Base-by-base conservation (phyloP, 1,139 yeast genomes). In the Pichia sp. region DNA sequence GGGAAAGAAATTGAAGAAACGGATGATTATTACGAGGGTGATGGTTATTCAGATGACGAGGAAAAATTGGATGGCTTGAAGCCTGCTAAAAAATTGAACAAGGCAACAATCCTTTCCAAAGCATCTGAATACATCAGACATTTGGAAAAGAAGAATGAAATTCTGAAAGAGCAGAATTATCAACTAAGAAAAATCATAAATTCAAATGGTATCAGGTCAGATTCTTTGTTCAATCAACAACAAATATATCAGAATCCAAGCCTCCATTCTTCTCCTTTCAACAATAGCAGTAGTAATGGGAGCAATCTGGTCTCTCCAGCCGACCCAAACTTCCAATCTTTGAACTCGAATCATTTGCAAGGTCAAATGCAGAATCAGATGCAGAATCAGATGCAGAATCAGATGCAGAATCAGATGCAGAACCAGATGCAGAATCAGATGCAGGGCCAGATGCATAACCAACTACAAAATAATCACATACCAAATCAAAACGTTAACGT, bases 31-130 rank as follows among this genome's bases (percentile, higher is more conserved):
- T 69, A 69, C 55, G 71, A 67, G 57, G 78, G 75, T 57, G 71
- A 78, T 46, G 77, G 77, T n/a, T 68, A 65, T 50, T 60, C 69
- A 5, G 72, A 68, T 51, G 86, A 81, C 52, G 72, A 68, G 54
- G 62, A 63, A 40, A 67, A 66, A 60, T 71, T 82, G 61, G 87
- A 82, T 63, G 87, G 87, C 2, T 73, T 82, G 57, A 73, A 78
- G n/a, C 85, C 87, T 0, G 87, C 87, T 7, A 72, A 78, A 46
- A 82, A 81, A 60, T 71, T 82, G 57, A 82, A 81, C 63, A 82
- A 82, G 64, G 87, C 86, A 10, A 77, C 82, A 51, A 83, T 82
- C 40, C 71, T 82, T 58, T 75, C 84, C 17, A 80, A 82, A 62
- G 85, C 85, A 3, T 78, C 83, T n/a, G 87, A 82, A 64, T 82